phyloP scores from a whole-genome alignment of 306 rosid genomes.

The Glycyrrhiza uralensis region DNA sequence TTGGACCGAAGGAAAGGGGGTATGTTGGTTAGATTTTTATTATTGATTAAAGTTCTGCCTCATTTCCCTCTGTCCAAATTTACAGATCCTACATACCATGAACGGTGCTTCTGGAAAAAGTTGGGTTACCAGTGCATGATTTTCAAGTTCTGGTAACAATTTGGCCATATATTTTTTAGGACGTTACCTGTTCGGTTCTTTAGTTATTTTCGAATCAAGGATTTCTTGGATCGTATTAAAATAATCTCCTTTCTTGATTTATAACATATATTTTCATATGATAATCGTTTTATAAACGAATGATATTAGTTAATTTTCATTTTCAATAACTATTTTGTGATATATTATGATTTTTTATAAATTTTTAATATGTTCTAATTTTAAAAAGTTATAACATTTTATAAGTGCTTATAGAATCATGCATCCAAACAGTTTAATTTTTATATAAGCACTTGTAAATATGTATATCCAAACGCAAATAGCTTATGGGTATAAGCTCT shows the following conservation, averaged over 20 bases:
- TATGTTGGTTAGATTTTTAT: conserved; percentile 26
- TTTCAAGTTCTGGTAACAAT: neutral
- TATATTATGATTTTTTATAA: no score
- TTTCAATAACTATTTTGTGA: no score
- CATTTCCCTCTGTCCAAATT: conserved; percentile 73
- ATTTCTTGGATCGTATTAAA: neutral
- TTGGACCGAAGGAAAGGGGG: conserved; percentile 95
- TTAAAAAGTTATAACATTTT: no score
- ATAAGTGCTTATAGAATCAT: no score
- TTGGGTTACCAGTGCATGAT: conserved; percentile 63
- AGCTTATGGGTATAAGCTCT: no score
- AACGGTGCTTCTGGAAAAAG: conserved; percentile 79
- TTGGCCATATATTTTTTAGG: neutral
- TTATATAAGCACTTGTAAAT: no score
- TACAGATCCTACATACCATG: conserved; percentile 68
- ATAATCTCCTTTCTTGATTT: neutral
- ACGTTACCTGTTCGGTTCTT: neutral
- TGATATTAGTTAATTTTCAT: no score
- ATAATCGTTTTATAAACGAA: no score
- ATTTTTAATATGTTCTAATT: no score
- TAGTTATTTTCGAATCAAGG: neutral
- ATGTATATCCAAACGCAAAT: no score
- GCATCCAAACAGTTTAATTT: no score
- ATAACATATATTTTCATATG: conserved; percentile 7
- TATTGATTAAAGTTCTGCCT: conserved; percentile 44